Evolutionary conservation across 768 basidiomycete genomes (phyloP).

Genomic region (Infundibulicybe gibba): DNA sequence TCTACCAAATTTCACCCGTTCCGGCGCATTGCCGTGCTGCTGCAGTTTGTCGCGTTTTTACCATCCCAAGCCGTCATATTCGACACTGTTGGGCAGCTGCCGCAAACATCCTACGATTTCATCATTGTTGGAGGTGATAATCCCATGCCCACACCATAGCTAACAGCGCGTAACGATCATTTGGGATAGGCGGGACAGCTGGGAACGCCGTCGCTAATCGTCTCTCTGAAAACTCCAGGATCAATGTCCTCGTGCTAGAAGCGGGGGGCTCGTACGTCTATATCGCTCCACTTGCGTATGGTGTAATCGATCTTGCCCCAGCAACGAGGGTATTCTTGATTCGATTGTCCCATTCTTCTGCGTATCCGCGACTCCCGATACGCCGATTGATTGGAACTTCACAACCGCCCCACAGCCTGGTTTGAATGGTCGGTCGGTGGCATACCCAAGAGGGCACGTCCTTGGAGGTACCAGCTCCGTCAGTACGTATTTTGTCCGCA

Average conservation of each 20-base stretch:
- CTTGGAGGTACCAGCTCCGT: not conserved
- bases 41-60: too few relatives aligned
- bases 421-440: slow-evolving; percentile 10
- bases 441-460: not conserved
- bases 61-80: not conserved
- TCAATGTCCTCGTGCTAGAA: slow-evolving; percentile 38
- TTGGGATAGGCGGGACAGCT: slow-evolving; percentile 27
- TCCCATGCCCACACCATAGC: not conserved
- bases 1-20: too few relatives aligned
- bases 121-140: slow-evolving; percentile 18
- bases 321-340: not conserved
- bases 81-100: slow-evolving; percentile 6
- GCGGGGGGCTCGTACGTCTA: slow-evolving; percentile 23
- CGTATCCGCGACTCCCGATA: not conserved
- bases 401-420: slow-evolving; percentile 2
- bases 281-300: not conserved
- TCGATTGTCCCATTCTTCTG: not conserved
- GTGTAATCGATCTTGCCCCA: not conserved
- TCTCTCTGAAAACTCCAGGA: slow-evolving; percentile 33
- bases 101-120: slow-evolving; percentile 15
- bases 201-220: slow-evolving; percentile 15
- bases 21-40: too few relatives aligned
- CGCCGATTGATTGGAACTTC: not conserved
- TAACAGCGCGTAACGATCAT: slow-evolving; percentile 22
- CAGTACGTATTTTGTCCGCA: not conserved